Evolutionary conservation across 352 stramenopile species (phyloP).

Genomic region (Hyaloperonospora arabidopsidis): DNA sequence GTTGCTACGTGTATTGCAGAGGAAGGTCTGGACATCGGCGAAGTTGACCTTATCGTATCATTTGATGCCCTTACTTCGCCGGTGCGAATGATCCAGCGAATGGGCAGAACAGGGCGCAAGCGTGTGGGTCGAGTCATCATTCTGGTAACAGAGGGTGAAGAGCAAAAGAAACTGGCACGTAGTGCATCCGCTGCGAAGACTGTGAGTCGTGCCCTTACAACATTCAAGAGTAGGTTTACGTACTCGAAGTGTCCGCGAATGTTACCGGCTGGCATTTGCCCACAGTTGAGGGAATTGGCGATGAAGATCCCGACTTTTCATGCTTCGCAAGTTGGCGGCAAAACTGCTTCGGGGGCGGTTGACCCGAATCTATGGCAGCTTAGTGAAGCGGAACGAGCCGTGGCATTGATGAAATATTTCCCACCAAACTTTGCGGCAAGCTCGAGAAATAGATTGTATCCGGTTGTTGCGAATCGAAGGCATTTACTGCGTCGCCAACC

Average conservation of each 20-base stretch:
- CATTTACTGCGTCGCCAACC: conserved; percentile 35
- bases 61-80: conserved; percentile 91
- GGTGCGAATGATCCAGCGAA: conserved; percentile 93
- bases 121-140: conserved; percentile 88
- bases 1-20: conserved; percentile 94
- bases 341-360: conserved; percentile 20
- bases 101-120: conserved; percentile 94
- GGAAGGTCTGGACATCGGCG: conserved; percentile 93
- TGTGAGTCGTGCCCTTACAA: conserved; percentile 69
- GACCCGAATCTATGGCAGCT: conserved; percentile 46
- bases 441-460: conserved; percentile 33
- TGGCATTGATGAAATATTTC: conserved; percentile 42
- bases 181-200: conserved; percentile 76
- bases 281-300: conserved; percentile 39
- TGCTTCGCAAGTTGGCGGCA: conserved; percentile 61
- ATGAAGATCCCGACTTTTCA: conserved; percentile 82
- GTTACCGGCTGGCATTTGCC: conserved; percentile 45
- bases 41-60: conserved; percentile 91
- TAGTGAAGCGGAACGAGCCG: conserved; percentile 53
- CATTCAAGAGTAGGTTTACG: conserved; percentile 86
- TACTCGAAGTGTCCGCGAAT: conserved; percentile 77
- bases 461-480: conserved; percentile 32
- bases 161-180: conserved; percentile 81
- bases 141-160: conserved; percentile 83
- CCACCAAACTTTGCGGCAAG: conserved; percentile 28